phyloP scores from a whole-genome alignment of 768 basidiomycete species.

The Filobasidium wieringae region DNA sequence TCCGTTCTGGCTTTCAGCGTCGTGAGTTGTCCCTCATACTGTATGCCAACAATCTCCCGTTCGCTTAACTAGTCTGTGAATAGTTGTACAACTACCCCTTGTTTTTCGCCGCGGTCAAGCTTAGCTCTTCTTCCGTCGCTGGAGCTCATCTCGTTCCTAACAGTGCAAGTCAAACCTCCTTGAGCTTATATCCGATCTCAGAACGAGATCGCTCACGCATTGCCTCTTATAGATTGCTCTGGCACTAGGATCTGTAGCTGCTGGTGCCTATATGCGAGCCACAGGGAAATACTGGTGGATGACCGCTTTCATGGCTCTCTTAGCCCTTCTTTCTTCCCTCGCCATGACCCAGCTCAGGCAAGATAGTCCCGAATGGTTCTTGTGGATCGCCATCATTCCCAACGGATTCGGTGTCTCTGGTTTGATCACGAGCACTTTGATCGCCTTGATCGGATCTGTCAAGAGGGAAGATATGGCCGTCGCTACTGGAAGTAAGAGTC shows the following conservation, averaged over 20 bases:
- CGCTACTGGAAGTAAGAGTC: slow-evolving; percentile 9
- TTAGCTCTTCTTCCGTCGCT: slow-evolving; percentile 56
- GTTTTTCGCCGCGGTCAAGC: slow-evolving; percentile 74
- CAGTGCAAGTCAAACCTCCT: slow-evolving; percentile 53
- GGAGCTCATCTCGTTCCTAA: slow-evolving; percentile 81
- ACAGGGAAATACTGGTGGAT: slow-evolving; percentile 80
- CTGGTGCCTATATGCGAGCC: slow-evolving; percentile 56
- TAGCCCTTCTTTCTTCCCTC: slow-evolving; percentile 54
- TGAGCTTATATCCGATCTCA: not conserved
- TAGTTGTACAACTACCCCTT: slow-evolving; percentile 77
- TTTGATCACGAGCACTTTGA: slow-evolving; percentile 30
- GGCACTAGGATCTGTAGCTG: slow-evolving; percentile 70
- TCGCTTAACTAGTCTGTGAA: not conserved
- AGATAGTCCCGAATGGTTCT: slow-evolving; percentile 23
- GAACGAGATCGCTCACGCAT: not conserved
- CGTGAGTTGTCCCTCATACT: slow-evolving; percentile 19
- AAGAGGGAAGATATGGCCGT: slow-evolving; percentile 22
- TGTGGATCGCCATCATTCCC: slow-evolving; percentile 29
- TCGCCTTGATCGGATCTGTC: slow-evolving; percentile 33
- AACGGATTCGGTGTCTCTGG: slow-evolving; percentile 30
- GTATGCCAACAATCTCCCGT: not conserved
- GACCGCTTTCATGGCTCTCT: slow-evolving; percentile 54
- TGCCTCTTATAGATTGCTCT: slow-evolving; percentile 51
- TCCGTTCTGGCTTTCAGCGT: slow-evolving; percentile 27
- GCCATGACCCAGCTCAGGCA: slow-evolving; percentile 6